Evolutionary conservation across 768 basidiomycete species (phyloP), one percentile per base, ranked within the genome.

Genomic region (Lyophyllum semitale): DNA sequence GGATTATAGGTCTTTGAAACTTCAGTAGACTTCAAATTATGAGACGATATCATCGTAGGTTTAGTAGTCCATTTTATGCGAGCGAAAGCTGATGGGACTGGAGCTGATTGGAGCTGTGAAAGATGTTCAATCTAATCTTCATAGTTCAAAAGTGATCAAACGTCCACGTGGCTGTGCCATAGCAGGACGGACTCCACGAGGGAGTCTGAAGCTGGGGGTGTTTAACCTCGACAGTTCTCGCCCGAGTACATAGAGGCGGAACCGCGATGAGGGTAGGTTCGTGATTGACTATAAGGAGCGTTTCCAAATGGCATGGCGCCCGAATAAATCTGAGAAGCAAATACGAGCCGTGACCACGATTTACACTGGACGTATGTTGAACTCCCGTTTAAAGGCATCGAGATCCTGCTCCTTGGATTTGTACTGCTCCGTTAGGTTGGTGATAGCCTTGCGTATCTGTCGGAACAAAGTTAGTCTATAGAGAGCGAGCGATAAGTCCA

Each of bases 401-500:
- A 93, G 87, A 55, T 93, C 92, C 57, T 84, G 80, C 63, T 94
- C 95, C 71, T 91, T 95, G 48, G 80, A 74, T 73, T 92, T 93
- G 78, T 98, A 95, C 73, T 94, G 93, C 58, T 89, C 88, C 25
- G 89, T 77, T 54, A 98, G 79, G 41, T 76, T 88, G 27, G 84
- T 69, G 43, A 98, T 78, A 22, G 94, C 91, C 58, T 87, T 88
- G 57, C 81, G 84, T 59, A 98, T 96, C 92, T 97, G 68, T 45
- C 60, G 48, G 46, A 40, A 43, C 48, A 23, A 35, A 33, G 57
- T 61, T 55, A 69, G 50, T 7, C 43, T 66, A 44, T 60, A 54
- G 32, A 35, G 20, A 49, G 41, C 42, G 33, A 60, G 22, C 26
- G 17, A 13, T 20, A 40, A 35, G 32, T 57, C 20, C 5, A 75